Base-by-base conservation (phyloP, 1,139 yeast genomes). In the Hemisphaericaspora lyxosophila region DNA sequence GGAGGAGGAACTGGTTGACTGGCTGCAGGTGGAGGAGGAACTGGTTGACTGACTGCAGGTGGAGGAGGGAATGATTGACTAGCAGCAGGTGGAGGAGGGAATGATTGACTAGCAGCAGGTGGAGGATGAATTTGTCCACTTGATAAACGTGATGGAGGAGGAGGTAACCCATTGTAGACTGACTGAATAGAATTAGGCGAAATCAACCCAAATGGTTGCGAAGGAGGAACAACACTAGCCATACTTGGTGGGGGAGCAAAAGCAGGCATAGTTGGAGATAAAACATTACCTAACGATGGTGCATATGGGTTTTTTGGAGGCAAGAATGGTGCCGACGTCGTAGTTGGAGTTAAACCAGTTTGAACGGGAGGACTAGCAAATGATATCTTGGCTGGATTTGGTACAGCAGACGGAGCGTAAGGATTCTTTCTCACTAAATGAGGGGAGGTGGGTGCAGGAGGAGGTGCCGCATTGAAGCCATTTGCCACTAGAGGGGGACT, bases 221-320 rank as follows among this genome's bases (percentile, higher is more conserved):
- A 53, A 12, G 53, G 46, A n/a, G 57, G 52, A 13, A 45, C 36
- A 13, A 44, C 35, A 9, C 49, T 47, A 12, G 46, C 49, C 33
- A 45, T 40, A 8, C 19, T 33, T 26, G 35, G 36, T 12, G 54
- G 39, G 19, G 42, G 44, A 17, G 47, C 49, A 14, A 47, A 41
- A 19, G 49, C 35, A 13, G 40, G 45, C 8, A 55, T 45, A 33
- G 69, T 59, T 25, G 68, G 61, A n/a, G n/a, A n/a, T n/a, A n/a
- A n/a, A n/a, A n/a, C n/a, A n/a, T n/a, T n/a, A n/a, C n/a, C n/a
- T n/a, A n/a, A n/a, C n/a, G n/a, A n/a, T 32, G 76, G 73, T 3
- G 75, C 75, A 42, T 66, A 62, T 31, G 73, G 70, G 46, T 64
- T 65, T 46, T 66, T 66, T 34, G 67, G 70, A 26, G 70, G 47